phyloP scores from a whole-genome alignment of 208 protist species.

The Angomonas deanei region DNA sequence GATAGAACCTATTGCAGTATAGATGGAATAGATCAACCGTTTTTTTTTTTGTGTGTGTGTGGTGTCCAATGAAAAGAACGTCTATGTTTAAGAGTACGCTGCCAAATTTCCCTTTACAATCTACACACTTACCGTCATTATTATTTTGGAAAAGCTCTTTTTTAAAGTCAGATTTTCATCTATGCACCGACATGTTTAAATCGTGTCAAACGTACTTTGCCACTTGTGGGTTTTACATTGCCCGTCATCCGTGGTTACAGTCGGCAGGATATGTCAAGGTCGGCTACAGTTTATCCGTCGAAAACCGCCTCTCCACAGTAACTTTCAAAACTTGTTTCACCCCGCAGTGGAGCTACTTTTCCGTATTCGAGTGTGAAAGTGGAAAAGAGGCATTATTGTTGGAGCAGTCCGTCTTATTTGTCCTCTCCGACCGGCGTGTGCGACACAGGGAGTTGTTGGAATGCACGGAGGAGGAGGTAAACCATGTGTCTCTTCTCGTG shows the following conservation, averaged over 20 bases:
- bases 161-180: too few species aligned
- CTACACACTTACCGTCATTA: too few species aligned
- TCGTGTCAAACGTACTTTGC: conserved; percentile 5
- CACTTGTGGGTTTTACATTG: conserved; percentile 62
- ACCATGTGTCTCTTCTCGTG: conserved; percentile 21
- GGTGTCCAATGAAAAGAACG: too few species aligned
- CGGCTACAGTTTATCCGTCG: conserved; percentile 47
- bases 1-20: too few species aligned
- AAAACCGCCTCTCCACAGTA: conserved; percentile 56
- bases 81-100: too few species aligned
- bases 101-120: too few species aligned
- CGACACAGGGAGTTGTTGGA: conserved; percentile 54
- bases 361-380: conserved; percentile 48
- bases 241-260: conserved; percentile 59
- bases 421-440: conserved; percentile 40
- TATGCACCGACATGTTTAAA: conserved; percentile 22
- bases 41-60: too few species aligned
- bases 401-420: conserved; percentile 68
- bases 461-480: conserved; percentile 26
- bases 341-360: conserved; percentile 58
- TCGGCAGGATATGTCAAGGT: conserved; percentile 60
- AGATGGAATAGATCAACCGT: too few species aligned
- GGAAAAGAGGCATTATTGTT: conserved; percentile 55
- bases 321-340: conserved; percentile 79
- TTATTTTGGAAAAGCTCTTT: too few species aligned